Evolutionary conservation across 768 basidiomycete species (phyloP).

Genomic region (Termitomyces sp.): DNA sequence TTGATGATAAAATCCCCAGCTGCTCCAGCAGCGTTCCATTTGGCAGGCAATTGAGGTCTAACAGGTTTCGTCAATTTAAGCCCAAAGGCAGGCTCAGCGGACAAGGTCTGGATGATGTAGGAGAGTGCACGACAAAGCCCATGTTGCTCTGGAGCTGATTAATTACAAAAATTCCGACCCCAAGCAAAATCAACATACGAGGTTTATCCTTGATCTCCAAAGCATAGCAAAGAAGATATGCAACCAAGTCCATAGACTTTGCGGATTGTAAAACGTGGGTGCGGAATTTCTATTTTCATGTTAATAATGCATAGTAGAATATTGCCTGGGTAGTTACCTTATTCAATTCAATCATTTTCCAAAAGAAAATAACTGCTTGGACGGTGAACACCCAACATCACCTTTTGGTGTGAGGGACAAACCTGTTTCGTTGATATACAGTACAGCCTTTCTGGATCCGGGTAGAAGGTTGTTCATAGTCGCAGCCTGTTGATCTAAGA

Average conservation of each 20-base stretch:
- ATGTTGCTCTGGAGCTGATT: conserved; percentile 62
- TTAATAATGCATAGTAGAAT: background rate
- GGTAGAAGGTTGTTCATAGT: conserved; percentile 73
- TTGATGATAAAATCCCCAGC: conserved; percentile 86
- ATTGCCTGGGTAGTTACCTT: conserved; percentile 44
- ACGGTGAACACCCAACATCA: background rate
- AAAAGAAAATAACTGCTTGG: conserved; percentile 66
- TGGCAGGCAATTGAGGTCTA: conserved; percentile 62
- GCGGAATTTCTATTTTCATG: conserved; percentile 73
- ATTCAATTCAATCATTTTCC: conserved; percentile 92
- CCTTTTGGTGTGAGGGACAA: conserved; percentile 18
- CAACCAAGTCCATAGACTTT: conserved; percentile 69
- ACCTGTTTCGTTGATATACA: conserved; percentile 82
- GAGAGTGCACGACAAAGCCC: conserved; percentile 85
- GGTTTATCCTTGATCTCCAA: conserved; percentile 93
- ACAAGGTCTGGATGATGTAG: conserved; percentile 88
- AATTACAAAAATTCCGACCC: background rate
- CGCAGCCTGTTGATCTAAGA: conserved; percentile 72
- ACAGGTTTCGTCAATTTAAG: conserved; percentile 59
- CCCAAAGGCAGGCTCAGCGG: conserved; percentile 78
- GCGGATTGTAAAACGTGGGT: conserved; percentile 77
- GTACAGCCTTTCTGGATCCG: conserved; percentile 77
- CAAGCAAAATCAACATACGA: conserved; percentile 42
- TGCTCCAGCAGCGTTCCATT: conserved; percentile 69
- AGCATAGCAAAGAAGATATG: conserved; percentile 73